phyloP scores from a whole-genome alignment of 2,329 filamentous ascomycete species.

The Claviceps maximensis region DNA sequence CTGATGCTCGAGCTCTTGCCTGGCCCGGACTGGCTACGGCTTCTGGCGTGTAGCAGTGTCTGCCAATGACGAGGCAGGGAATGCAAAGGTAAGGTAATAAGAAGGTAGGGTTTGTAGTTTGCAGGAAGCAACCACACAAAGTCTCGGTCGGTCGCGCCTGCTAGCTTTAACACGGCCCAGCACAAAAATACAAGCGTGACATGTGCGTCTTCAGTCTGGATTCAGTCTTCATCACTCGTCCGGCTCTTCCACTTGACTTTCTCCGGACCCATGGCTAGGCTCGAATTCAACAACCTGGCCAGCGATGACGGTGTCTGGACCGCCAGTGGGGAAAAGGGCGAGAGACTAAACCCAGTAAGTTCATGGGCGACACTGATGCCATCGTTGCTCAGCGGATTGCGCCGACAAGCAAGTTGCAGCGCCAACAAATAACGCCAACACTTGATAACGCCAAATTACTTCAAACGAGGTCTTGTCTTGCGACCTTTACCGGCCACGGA shows the following conservation, averaged over 20 bases:
- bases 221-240: neutral
- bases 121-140: conserved; percentile 2
- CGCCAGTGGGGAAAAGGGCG: conserved; percentile 1
- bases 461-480: neutral
- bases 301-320: conserved; percentile 4
- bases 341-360: conserved; percentile 4
- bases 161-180: neutral
- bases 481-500: neutral
- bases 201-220: conserved; percentile 4
- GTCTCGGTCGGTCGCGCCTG: conserved; percentile 2
- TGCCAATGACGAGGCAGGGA: conserved; percentile 6
- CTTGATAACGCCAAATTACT: neutral
- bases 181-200: conserved; percentile 3
- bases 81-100: neutral
- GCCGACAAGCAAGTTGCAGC: neutral
- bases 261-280: conserved; percentile 5
- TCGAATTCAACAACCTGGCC: neutral
- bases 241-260: neutral
- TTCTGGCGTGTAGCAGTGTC: neutral
- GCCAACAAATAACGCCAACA: neutral
- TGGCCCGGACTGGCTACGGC: neutral
- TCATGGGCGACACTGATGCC: conserved; percentile 1
- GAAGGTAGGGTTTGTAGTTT: neutral
- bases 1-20: neutral
- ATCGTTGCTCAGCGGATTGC: neutral